Conservation (phyloP, 2,329 filamentous ascomycete species). For the Paraphoma chrysanthemicola region DNA sequence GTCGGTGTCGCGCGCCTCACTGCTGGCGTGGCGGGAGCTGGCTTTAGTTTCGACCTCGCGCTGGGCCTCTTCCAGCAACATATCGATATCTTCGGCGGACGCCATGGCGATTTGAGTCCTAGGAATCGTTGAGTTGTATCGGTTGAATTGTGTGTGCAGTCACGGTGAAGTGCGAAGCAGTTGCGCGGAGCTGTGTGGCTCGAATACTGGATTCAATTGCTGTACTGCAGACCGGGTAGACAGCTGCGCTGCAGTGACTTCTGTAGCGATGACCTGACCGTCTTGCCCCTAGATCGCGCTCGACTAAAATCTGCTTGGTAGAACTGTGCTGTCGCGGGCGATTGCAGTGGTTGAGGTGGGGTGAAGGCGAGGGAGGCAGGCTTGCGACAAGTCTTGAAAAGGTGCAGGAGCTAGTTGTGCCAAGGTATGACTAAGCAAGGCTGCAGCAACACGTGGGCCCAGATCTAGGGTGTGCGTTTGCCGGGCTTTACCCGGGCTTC, state of each 20-base stretch:
- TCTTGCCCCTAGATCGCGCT: slow-evolving; percentile 14
- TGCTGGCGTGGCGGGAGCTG: slow-evolving; percentile 20
- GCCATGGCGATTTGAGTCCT: slow-evolving; percentile 27
- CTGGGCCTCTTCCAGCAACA: slow-evolving; percentile 73
- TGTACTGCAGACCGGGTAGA: slow-evolving; percentile 19
- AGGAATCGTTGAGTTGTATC: slow-evolving; percentile 34
- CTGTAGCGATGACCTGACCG: slow-evolving; percentile 19
- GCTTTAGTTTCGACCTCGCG: slow-evolving; percentile 23
- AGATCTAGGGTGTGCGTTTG: not conserved
- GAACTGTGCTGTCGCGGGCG: slow-evolving; percentile 18
- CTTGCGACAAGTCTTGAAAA: not conserved
- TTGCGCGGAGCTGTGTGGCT: slow-evolving; percentile 26
- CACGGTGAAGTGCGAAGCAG: slow-evolving; percentile 29
- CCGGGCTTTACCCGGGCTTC: not conserved
- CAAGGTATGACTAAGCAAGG: slow-evolving; percentile 3
- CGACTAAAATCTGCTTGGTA: slow-evolving; percentile 19
- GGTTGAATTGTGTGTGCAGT: slow-evolving; percentile 25
- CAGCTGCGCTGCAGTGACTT: slow-evolving; percentile 18
- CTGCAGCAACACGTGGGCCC: not conserved
- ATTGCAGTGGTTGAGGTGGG: slow-evolving; percentile 13
- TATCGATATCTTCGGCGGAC: slow-evolving; percentile 78
- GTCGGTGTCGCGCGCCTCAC: slow-evolving; percentile 38
- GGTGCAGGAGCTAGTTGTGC: not conserved
- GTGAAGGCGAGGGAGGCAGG: slow-evolving; percentile 5
- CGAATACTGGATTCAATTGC: slow-evolving; percentile 29